phyloP scores from a whole-genome alignment of 2,329 filamentous ascomycete genomes.

The Thelonectria olida region DNA sequence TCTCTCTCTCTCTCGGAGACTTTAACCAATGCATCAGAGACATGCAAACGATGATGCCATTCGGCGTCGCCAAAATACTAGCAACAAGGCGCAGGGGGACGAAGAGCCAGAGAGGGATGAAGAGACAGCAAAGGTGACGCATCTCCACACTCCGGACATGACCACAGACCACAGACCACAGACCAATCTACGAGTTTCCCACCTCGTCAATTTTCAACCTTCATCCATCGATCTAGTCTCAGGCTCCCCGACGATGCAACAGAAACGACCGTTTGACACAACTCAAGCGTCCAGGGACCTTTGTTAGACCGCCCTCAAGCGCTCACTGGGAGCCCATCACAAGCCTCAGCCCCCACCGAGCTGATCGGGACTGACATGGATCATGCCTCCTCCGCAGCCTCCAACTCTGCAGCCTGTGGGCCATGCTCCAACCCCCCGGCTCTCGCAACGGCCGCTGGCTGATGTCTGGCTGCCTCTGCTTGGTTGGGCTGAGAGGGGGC shows the following conservation, averaged over 20 bases:
- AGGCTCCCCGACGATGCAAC: neutral
- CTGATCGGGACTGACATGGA: constrained; percentile 21
- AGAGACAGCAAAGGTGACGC: too few relatives aligned
- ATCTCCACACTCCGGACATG: too few relatives aligned
- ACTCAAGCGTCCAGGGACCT: neutral
- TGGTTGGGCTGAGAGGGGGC: neutral
- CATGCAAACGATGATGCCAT: too few relatives aligned
- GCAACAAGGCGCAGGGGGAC: too few relatives aligned
- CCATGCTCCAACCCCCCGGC: neutral
- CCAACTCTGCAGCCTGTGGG: neutral
- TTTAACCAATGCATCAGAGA: too few relatives aligned
- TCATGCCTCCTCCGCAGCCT: constrained; percentile 16
- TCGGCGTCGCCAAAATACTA: too few relatives aligned
- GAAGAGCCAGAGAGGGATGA: too few relatives aligned
- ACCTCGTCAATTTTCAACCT: too few relatives aligned
- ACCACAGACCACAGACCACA: too few relatives aligned
- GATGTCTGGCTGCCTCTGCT: constrained; percentile 10
- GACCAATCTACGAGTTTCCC: too few relatives aligned
- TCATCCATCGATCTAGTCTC: neutral
- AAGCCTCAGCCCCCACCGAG: constrained; percentile 20
- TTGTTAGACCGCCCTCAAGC: constrained; percentile 22
- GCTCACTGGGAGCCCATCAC: constrained; percentile 9
- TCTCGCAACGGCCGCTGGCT: constrained; percentile 9
- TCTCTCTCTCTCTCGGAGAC: too few relatives aligned
- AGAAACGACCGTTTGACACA: too few relatives aligned